phyloP scores from a whole-genome alignment of 257 asterid species.

The Coffea canephora region DNA sequence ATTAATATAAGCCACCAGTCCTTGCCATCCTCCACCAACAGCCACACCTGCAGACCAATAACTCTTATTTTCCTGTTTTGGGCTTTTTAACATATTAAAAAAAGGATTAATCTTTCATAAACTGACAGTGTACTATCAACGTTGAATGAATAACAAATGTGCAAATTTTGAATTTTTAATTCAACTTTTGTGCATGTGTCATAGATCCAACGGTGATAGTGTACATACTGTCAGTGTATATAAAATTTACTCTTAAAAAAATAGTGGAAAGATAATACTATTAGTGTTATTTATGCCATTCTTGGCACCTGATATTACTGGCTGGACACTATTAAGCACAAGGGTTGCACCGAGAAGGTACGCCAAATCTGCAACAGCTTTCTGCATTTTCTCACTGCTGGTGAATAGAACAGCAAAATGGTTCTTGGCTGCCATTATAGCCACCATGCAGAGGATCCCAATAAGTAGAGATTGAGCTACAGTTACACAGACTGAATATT shows the following conservation, averaged over 20 bases:
- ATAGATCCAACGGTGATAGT: no score
- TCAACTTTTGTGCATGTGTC: no score
- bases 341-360: slow-evolving; percentile 78
- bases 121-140: no score
- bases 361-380: slow-evolving; percentile 77
- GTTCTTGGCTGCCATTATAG: slow-evolving; percentile 56
- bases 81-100: background rate
- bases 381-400: slow-evolving; percentile 66
- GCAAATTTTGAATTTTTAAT: no score
- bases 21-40: slow-evolving; percentile 99
- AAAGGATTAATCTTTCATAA: no score
- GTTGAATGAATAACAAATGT: no score
- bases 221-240: no score
- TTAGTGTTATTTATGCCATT: background rate
- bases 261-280: no score
- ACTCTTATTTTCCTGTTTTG: background rate
- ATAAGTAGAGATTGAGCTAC: slow-evolving; percentile 60
- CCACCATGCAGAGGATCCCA: slow-evolving; percentile 66
- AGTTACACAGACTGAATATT: slow-evolving; percentile 68
- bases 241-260: no score
- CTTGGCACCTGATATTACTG: slow-evolving; percentile 80
- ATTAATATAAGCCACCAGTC: slow-evolving; percentile 81
- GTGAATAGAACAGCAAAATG: slow-evolving; percentile 74
- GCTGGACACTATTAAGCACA: slow-evolving; percentile 89
- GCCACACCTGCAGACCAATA: slow-evolving; percentile 64